Base-by-base conservation (phyloP, 192 early-diverging fungal species). In the Gryganskiella cystojenkinii region DNA sequence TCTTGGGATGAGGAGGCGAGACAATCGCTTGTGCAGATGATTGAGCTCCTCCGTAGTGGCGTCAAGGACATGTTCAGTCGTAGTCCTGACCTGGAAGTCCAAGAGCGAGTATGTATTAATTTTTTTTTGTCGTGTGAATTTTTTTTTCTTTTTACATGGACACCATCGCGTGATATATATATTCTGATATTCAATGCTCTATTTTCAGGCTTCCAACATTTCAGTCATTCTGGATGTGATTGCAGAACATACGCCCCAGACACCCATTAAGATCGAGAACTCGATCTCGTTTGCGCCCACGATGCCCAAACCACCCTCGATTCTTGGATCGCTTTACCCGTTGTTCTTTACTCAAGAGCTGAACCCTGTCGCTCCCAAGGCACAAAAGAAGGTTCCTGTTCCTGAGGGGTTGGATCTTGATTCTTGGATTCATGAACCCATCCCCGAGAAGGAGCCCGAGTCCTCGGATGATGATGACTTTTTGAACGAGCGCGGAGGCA, bases 371-470 rank as follows among this genome's bases (percentile, higher is more conserved):
- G 94, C 94, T 15, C 85, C 90, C 3, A 93, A 92, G 43, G 97
- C 97, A 0, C 97, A 99, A 80, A 87, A 85, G 62, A 92, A 93
- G 70, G 95, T 99, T 1, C 93, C 95, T 19, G 79, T 97, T 3
- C 95, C 95, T 9, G 91, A 94, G 8, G 94, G 90, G 10, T 71
- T 99, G 44, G 93, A 96, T 73, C 79, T 98, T 27, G 95, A 96
- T 57, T 66, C 87, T 9, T 91, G 88, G 90, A 95, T 96, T 55
- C 85, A 88, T 62, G 89, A 90, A 3, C 89, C 92, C 15, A 84
- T 93, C 22, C 91, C 90, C 3, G 85, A 87, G 53, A 85, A 85
- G 2, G 87, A 88, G 22, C 68, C 66, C 22, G 84, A 79, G 17
- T 85, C 82, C 6, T 80, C 84, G 57, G 85, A 66, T n/a, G 61